These are phyloP conservation scores for Neophaeococcomyces aloes DNA, from an alignment of 2,329 filamentous ascomycete genomes.

Conservation along the genomic window DNA sequence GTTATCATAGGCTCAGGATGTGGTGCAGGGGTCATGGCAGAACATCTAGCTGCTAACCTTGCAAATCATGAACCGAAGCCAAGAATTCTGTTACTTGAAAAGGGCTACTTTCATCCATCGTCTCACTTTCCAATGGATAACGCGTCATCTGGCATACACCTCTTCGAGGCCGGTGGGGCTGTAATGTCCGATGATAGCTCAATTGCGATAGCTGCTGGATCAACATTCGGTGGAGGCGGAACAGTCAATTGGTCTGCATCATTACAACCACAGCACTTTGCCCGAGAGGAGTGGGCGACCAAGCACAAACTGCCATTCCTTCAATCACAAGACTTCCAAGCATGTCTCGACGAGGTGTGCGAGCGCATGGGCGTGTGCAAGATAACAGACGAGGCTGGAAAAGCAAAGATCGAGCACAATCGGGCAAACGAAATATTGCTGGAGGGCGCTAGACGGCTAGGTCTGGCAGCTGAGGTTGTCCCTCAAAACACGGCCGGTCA, in stretches of 20 bases:
- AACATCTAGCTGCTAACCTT: slow-evolving; percentile 49
- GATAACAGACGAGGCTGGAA: slow-evolving; percentile 39
- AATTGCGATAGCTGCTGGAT: slow-evolving; percentile 55
- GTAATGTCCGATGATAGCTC: slow-evolving; percentile 47
- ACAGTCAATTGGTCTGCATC: slow-evolving; percentile 74
- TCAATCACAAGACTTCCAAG: slow-evolving; percentile 60
- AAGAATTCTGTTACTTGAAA: slow-evolving; percentile 72
- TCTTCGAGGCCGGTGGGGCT: slow-evolving; percentile 60
- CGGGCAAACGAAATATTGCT: slow-evolving; percentile 60
- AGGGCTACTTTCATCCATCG: slow-evolving; percentile 65
- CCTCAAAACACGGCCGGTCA: slow-evolving; percentile 69
- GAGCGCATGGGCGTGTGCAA: slow-evolving; percentile 59
- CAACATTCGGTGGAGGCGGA: slow-evolving; percentile 74
- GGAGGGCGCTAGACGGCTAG: slow-evolving; percentile 62
- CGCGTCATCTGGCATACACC: slow-evolving; percentile 46
- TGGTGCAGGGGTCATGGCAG: slow-evolving; percentile 59
- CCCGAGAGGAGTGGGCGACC: slow-evolving; percentile 71
- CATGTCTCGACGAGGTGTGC: slow-evolving; percentile 69
- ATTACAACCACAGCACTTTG: slow-evolving; percentile 60
- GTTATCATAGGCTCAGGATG: slow-evolving; percentile 81
- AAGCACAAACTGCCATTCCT: slow-evolving; percentile 59
- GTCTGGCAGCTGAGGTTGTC: slow-evolving; percentile 57
- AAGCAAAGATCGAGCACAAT: slow-evolving; percentile 54
- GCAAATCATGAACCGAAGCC: slow-evolving; percentile 56
- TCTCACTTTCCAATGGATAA: slow-evolving; percentile 65